Conservation (phyloP, 495 filamentous ascomycete species). For the Emericellopsis terricola region DNA sequence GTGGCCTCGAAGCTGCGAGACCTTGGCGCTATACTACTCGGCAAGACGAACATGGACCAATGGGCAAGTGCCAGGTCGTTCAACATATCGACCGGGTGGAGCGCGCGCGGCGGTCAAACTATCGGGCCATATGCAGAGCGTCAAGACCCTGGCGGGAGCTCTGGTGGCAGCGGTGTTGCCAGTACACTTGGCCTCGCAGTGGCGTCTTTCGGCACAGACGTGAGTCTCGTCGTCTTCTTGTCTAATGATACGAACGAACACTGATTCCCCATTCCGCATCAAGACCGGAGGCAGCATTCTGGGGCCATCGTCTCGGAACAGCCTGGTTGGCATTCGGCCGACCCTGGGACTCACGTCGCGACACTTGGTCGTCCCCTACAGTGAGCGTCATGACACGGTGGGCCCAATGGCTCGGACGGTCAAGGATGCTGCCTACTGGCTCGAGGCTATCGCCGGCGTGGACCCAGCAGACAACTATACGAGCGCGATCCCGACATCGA, state of each 20-base stretch:
- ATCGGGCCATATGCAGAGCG: slow-evolving; percentile 17
- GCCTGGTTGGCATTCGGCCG: slow-evolving; percentile 20
- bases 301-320: slow-evolving; percentile 15
- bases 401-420: slow-evolving; percentile 19
- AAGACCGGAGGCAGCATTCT: slow-evolving; percentile 20
- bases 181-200: slow-evolving; percentile 13
- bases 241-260: slow-evolving; percentile 7
- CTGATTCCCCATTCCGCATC: too few relatives aligned
- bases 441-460: slow-evolving; percentile 15
- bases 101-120: slow-evolving; percentile 18
- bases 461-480: slow-evolving; percentile 22
- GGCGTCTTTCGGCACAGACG: slow-evolving; percentile 14
- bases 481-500: slow-evolving; percentile 13
- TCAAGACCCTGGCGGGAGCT: slow-evolving; percentile 14
- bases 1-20: slow-evolving; percentile 25
- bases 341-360: slow-evolving; percentile 19
- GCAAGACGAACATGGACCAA: slow-evolving; percentile 19
- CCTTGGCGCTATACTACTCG: slow-evolving; percentile 27
- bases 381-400: slow-evolving; percentile 17
- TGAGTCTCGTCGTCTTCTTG: not conserved
- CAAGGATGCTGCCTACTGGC: slow-evolving; percentile 18
- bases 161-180: slow-evolving; percentile 14
- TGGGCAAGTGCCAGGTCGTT: slow-evolving; percentile 17
- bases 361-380: slow-evolving; percentile 17
- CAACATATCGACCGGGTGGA: slow-evolving; percentile 21